Evolutionary conservation across 495 filamentous ascomycete genomes (phyloP), one percentile per base, ranked within the genome.

Genomic region (Lindgomyces ingoldianus): DNA sequence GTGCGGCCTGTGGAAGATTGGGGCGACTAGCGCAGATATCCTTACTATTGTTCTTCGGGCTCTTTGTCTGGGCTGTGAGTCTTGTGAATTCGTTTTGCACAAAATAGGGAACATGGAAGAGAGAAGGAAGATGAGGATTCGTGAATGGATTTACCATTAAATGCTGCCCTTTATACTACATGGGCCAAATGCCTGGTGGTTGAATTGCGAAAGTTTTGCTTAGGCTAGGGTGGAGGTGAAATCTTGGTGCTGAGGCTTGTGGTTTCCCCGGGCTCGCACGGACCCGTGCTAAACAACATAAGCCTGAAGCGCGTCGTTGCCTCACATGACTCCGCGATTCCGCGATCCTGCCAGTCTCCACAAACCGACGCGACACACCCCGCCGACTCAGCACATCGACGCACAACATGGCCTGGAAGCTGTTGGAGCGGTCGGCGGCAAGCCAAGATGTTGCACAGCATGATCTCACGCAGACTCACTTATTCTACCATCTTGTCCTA

Each of bases 1-100:
- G n/a, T n/a, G n/a, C n/a, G 41, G 18, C 6, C 10, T 41, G 30
- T 27, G 11, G 19, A n/a, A n/a, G n/a, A n/a, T n/a, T 55, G 33
- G 4, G 1, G 19, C 4, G 18, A n/a, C 41, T 55, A 29, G 51
- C 33, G 51, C 54, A 9, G 22, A 22, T 41, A 27, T 51, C 57
- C 55, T 67, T 67, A 67, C 16, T 67, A 67, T 67, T 67, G 64
- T 67, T 67, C 64, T 65, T 46, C 27, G 11, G 39, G 2, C n/a
- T 57, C 44, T 27, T 66, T 55, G 48, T 55, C 49, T 44, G 49
- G 14, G 50, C 62, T 50, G 29, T 66, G 47, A 60, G 27, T 54
- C 63, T 21, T 0, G 1, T 30, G 33, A 22, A 22, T 53, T 58
- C 44, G 19, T 45, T 44, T 45, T 41, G 44, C 44, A 47, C 6